Conservation (phyloP, 2,329 filamentous ascomycete genomes). For the Periconia sp. region DNA sequence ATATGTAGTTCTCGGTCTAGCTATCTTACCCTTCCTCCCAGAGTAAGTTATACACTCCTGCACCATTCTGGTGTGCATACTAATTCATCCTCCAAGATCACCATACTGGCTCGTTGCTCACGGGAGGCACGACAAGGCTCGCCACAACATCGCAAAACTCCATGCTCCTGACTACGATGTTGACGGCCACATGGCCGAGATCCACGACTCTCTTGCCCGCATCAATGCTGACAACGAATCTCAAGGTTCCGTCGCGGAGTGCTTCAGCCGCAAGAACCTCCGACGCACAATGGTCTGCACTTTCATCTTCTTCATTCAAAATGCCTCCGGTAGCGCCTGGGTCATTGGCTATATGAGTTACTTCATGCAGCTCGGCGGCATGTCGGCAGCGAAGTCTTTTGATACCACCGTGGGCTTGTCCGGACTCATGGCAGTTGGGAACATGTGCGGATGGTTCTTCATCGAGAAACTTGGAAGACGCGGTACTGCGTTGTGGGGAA, state of each 20-base stretch:
- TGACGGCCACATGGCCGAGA: constrained; percentile 39
- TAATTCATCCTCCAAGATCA: constrained; percentile 7
- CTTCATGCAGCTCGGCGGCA: constrained; percentile 38
- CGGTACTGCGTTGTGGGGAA: constrained; percentile 35
- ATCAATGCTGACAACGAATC: constrained; percentile 25
- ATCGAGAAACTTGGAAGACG: constrained; percentile 40
- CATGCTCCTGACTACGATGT: constrained; percentile 34
- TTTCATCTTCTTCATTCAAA: constrained; percentile 38
- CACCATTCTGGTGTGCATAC: neutral
- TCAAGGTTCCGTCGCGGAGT: constrained; percentile 22
- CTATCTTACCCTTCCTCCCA: constrained; percentile 39
- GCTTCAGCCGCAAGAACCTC: constrained; percentile 23
- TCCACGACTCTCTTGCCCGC: constrained; percentile 30
- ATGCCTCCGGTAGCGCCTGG: constrained; percentile 35
- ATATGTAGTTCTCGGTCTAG: constrained; percentile 31
- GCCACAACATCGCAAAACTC: constrained; percentile 36
- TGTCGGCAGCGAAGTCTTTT: constrained; percentile 24
- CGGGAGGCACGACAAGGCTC: constrained; percentile 34
- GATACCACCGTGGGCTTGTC: constrained; percentile 33
- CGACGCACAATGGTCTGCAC: constrained; percentile 31
- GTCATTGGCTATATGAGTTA: constrained; percentile 37
- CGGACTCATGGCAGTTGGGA: constrained; percentile 37
- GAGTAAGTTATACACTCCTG: constrained; percentile 25
- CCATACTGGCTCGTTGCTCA: constrained; percentile 44
- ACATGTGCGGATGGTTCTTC: constrained; percentile 40